phyloP scores from a whole-genome alignment of 768 basidiomycete genomes.

The Boletus sp. region DNA sequence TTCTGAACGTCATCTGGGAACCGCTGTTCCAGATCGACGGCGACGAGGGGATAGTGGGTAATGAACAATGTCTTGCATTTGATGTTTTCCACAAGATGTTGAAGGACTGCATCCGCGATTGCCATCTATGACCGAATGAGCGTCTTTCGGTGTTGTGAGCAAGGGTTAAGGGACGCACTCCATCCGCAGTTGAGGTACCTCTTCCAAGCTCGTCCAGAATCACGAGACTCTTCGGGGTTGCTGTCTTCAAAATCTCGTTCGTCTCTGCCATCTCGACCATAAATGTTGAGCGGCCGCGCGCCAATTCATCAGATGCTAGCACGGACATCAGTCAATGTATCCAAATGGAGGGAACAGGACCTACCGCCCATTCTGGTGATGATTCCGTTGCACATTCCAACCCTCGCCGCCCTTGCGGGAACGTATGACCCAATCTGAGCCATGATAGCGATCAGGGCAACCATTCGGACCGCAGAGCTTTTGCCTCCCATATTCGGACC shows the following conservation, averaged over 20 bases:
- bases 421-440: constrained; percentile 93
- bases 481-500: constrained; percentile 90
- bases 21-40: constrained; percentile 57
- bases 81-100: constrained; percentile 57
- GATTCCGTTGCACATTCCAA: constrained; percentile 82
- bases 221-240: constrained; percentile 74
- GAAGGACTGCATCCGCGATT: constrained; percentile 77
- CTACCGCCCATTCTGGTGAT: constrained; percentile 87
- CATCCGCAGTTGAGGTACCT: constrained; percentile 92
- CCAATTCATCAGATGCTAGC: constrained; percentile 82
- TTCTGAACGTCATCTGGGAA: constrained; percentile 66
- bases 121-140: constrained; percentile 57
- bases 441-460: constrained; percentile 70
- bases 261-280: constrained; percentile 98
- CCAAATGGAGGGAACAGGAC: constrained; percentile 17
- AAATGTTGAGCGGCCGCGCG: constrained; percentile 86
- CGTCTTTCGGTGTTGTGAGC: not conserved
- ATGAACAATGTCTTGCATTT: constrained; percentile 85
- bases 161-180: constrained; percentile 39
- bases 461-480: constrained; percentile 78
- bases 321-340: not conserved
- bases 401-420: constrained; percentile 68
- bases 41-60: constrained; percentile 89
- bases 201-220: constrained; percentile 89
- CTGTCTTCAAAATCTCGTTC: constrained; percentile 77